Evolutionary conservation across 371 early-diverging fungal species (phyloP).

Genomic region (Mortierella polycephala): DNA sequence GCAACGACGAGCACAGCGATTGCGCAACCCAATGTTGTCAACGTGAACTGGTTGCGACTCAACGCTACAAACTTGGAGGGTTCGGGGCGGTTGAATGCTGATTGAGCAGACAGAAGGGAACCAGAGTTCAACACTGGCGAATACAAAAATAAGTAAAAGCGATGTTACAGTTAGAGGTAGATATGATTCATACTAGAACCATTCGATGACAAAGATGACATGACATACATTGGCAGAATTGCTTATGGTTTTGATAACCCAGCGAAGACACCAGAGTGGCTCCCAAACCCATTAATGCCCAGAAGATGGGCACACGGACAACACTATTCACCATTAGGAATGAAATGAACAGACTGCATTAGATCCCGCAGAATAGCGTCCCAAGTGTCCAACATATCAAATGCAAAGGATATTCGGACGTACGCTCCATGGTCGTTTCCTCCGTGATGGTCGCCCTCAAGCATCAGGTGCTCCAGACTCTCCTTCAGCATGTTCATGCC

Average conservation of each 20-base stretch:
- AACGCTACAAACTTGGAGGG: constrained; percentile 9
- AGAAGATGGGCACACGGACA: constrained; percentile 58
- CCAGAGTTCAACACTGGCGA: constrained; percentile 18
- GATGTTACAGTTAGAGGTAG: neutral
- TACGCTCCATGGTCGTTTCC: constrained; percentile 55
- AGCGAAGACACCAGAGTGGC: constrained; percentile 63
- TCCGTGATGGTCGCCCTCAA: constrained; percentile 61
- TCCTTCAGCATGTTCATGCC: constrained; percentile 77
- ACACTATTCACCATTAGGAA: constrained; percentile 8
- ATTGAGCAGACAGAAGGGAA: constrained; percentile 11
- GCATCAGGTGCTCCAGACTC: constrained; percentile 68
- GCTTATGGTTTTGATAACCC: constrained; percentile 65
- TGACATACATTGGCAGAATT: constrained; percentile 65
- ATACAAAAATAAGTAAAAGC: neutral
- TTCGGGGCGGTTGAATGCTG: constrained; percentile 9
- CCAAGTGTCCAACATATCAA: constrained; percentile 11
- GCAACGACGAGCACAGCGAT: constrained; percentile 42
- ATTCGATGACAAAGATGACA: neutral
- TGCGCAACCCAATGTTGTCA: constrained; percentile 43
- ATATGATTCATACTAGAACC: neutral
- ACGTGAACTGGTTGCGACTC: constrained; percentile 43
- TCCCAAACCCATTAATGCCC: constrained; percentile 59
- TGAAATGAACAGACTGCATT: neutral
- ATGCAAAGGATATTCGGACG: neutral
- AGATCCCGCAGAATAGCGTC: neutral